A percentile compares a stretch with the other conserved stretches of the same genome.
phyloP scores from a whole-genome alignment of 2,329 filamentous ascomycete species.

The Penicillium sp. region DNA sequence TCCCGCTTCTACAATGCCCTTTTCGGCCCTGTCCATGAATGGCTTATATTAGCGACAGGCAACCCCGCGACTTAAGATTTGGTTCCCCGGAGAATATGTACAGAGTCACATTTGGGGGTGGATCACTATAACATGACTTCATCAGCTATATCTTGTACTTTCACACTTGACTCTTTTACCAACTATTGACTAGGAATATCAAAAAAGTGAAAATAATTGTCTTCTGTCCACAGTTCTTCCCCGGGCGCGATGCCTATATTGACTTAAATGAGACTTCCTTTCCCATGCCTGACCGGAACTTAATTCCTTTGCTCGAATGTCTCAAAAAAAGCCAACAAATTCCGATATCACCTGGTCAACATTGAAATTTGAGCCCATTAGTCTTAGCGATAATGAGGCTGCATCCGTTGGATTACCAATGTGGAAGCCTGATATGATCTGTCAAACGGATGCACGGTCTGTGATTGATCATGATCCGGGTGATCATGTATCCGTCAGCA shows the following conservation, averaged over 20 bases:
- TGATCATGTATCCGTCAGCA: constrained; percentile 2
- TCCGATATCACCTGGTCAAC: not conserved
- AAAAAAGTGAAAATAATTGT: not conserved
- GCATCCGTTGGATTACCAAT: not conserved
- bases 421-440: constrained; percentile 1
- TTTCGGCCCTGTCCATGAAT: not conserved
- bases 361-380: not conserved
- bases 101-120: constrained; percentile 6
- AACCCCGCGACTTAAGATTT: not conserved
- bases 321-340: not conserved
- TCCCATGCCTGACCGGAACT: constrained; percentile 6
- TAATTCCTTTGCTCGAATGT: not conserved
- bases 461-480: constrained; percentile 10
- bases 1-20: not conserved
- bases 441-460: constrained; percentile 5
- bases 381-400: constrained; percentile 1
- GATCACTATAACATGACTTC: not conserved
- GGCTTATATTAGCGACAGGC: not conserved
- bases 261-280: constrained; percentile 1
- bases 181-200: not conserved
- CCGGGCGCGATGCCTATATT: constrained; percentile 15
- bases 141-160: not conserved
- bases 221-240: constrained; percentile 3
- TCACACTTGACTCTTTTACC: not conserved
- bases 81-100: not conserved